Evolutionary conservation across 306 rosid species (phyloP).

Genomic region (Glycyrrhiza uralensis): DNA sequence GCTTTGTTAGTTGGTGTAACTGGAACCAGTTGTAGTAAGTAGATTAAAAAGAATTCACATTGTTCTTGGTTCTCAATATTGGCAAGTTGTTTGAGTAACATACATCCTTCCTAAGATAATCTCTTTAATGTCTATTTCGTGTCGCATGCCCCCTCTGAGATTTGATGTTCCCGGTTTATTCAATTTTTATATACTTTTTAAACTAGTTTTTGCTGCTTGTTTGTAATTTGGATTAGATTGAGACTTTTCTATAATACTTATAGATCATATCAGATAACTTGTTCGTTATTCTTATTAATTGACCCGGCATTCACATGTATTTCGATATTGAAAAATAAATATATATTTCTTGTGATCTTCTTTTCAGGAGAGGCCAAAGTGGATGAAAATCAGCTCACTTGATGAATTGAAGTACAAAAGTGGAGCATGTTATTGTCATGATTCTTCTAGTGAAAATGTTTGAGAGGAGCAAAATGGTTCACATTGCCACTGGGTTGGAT

Average conservation of each 20-base stretch:
- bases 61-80: neutral
- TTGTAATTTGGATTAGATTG: neutral
- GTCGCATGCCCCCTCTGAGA: neutral
- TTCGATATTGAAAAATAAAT: no score
- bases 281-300: neutral
- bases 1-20: neutral
- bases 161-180: neutral
- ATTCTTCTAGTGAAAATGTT: slow-evolving; percentile 90
- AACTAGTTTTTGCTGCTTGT: neutral
- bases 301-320: no score
- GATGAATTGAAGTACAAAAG: slow-evolving; percentile 91
- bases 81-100: neutral
- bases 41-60: no score
- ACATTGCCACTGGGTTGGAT: slow-evolving; percentile 67
- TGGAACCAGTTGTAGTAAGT: no score
- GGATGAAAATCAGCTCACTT: slow-evolving; percentile 86
- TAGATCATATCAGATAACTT: no score
- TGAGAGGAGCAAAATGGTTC: slow-evolving; percentile 92
- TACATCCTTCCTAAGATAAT: neutral
- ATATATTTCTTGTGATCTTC: neutral
- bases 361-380: slow-evolving; percentile 7
- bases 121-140: neutral
- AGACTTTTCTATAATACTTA: no score
- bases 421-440: slow-evolving; percentile 92
- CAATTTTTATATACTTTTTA: neutral